phyloP scores from a whole-genome alignment of 164 flowering plant genomes.

The Protea cynaroides region DNA sequence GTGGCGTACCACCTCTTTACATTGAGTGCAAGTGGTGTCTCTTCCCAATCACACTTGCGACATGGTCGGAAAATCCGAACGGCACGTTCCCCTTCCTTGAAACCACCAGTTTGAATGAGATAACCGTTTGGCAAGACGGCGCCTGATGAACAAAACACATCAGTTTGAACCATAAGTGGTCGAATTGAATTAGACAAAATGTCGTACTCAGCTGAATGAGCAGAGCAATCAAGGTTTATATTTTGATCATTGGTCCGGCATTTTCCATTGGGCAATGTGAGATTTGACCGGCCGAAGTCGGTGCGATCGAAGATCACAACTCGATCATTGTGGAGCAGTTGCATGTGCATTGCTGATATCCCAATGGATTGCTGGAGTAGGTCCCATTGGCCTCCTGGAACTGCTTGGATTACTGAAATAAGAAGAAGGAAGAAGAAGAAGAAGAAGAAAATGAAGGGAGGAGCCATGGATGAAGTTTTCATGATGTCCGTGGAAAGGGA shows the following conservation, averaged over 20 bases:
- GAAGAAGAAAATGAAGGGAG: conserved; percentile 8
- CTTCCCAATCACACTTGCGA: conserved; percentile 64
- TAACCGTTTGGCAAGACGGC: conserved; percentile 40
- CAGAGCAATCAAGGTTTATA: conserved; percentile 52
- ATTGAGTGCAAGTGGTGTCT: conserved; percentile 25
- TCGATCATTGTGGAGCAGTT: conserved; percentile 68
- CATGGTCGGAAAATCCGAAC: conserved; percentile 52
- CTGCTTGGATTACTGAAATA: conserved; percentile 18
- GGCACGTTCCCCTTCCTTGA: conserved; percentile 41
- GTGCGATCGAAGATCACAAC: conserved; percentile 83
- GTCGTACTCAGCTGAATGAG: conserved; percentile 72
- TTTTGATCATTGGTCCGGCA: conserved; percentile 47
- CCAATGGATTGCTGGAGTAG: conserved; percentile 57
- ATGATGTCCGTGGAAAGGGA: not conserved
- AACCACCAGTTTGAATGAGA: conserved; percentile 73
- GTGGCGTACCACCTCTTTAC: conserved; percentile 70
- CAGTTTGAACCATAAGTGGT: conserved; percentile 50
- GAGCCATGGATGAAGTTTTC: conserved; percentile 2
- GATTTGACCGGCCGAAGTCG: conserved; percentile 67
- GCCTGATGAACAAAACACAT: conserved; percentile 83
- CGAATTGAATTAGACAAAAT: conserved; percentile 41
- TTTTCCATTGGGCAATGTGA: conserved; percentile 47
- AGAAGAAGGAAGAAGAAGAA: conserved; percentile 8
- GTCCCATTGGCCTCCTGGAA: conserved; percentile 46
- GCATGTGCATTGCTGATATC: conserved; percentile 91